Evolutionary conservation across 129 eudicot species (phyloP).

Genomic region (Helianthus tuberosus): DNA sequence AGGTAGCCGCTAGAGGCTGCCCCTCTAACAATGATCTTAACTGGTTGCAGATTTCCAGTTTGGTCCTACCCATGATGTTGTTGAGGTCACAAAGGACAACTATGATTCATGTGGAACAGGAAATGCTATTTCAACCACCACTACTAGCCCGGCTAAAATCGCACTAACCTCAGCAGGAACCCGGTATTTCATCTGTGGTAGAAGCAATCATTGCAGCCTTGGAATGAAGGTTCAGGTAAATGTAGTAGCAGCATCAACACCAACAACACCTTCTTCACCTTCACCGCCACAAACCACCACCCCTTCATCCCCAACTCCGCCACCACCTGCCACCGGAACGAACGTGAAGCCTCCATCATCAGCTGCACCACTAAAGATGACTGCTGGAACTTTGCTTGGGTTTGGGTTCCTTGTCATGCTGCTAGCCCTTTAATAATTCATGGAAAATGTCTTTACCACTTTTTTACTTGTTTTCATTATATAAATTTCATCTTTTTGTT

Average conservation of each 20-base stretch:
- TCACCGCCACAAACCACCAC: constrained; percentile 10
- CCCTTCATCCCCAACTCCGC: constrained; percentile 29
- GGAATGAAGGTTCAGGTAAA: constrained; percentile 71
- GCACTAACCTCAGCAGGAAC: constrained; percentile 48
- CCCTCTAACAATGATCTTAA: background rate
- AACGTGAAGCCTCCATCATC: constrained; percentile 43
- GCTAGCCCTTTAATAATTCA: constrained; percentile 31
- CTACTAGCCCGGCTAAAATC: constrained; percentile 43
- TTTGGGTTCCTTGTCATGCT: constrained; percentile 38
- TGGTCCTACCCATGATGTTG: constrained; percentile 50
- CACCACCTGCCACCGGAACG: constrained; percentile 30
- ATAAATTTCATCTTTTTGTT: background rate
- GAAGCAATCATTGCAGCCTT: constrained; percentile 52
- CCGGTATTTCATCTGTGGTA: constrained; percentile 76
- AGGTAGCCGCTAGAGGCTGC: background rate
- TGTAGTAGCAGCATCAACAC: constrained; percentile 42
- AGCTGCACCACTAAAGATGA: constrained; percentile 34
- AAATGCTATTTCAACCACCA: constrained; percentile 34
- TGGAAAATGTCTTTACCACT: background rate
- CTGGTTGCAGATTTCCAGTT: constrained; percentile 28
- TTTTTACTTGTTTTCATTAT: constrained; percentile 20
- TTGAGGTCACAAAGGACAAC: constrained; percentile 53
- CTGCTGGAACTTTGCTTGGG: constrained; percentile 34
- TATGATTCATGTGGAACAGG: constrained; percentile 48
- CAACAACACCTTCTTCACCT: constrained; percentile 4